Evolutionary conservation across 306 rosid species (phyloP), one percentile per base, ranked within the genome.

Genomic region (Sechiopsis laciniata): DNA sequence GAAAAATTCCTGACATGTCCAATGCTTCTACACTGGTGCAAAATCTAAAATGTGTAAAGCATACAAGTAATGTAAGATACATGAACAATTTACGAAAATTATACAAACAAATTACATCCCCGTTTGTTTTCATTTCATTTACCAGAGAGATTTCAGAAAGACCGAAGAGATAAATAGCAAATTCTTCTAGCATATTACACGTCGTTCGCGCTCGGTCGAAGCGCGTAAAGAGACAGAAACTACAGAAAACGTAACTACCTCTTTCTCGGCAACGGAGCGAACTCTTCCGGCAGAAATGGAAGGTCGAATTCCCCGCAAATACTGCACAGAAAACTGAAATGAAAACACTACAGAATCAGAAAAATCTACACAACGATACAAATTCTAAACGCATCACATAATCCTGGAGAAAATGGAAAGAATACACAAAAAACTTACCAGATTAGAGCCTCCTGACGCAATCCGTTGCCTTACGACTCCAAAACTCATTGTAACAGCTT

Each of bases 401-500:
- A 11, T 0, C 60, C 58, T 5, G 10, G 7, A 35, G 26, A 24
- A 29, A 59, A 45, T 22, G 42, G 16, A 19, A 21, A 55, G 17
- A 16, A 26, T 2, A 29, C 9, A 51, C 17, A 8, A 42, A 64
- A n/a, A 14, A 46, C 37, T 62, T 58, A 72, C 82, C 80, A 82
- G 75, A 62, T 65, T 87, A 77, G 90, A 73, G 85, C 83, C 80
- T 55, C 90, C 82, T 62, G 85, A 86, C 78, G 89, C 88, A 77
- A 85, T 84, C 80, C 90, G 84, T 69, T 92, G 97, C 83, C 92
- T 82, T 32, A 85, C 21, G 71, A 82, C 79, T 64, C 92, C 95
- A 65, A 87, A 79, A 95, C 87, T 77, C 65, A 57, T 29, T 15
- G 32, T 60, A 21, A 6, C 29, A 37, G 14, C 56, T 58, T 48